phyloP scores from a whole-genome alignment of 306 rosid species.

The Carpinus viminea region DNA sequence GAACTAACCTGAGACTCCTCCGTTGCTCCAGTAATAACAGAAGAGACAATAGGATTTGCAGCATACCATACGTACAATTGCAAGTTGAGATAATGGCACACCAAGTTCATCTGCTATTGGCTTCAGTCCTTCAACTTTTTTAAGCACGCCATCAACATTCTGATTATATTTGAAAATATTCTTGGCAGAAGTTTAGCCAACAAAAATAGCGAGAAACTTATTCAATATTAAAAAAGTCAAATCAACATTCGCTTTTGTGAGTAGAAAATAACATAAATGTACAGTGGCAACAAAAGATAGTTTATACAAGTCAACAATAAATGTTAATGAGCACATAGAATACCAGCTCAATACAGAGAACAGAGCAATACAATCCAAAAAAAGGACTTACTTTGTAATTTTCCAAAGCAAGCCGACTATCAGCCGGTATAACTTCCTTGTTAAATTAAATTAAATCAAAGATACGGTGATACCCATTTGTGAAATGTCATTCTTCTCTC shows the following conservation, averaged over 20 bases:
- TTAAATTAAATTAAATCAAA: slow-evolving; percentile 9
- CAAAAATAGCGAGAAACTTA: too few relatives aligned
- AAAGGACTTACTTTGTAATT: slow-evolving; percentile 75
- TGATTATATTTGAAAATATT: too few relatives aligned
- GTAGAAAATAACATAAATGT: too few relatives aligned
- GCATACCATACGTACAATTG: slow-evolving; percentile 99
- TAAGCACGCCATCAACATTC: slow-evolving; percentile 82
- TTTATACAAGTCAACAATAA: background rate
- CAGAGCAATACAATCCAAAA: background rate
- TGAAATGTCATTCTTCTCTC: too few relatives aligned
- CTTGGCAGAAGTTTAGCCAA: too few relatives aligned
- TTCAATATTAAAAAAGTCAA: too few relatives aligned
- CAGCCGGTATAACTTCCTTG: slow-evolving; percentile 77
- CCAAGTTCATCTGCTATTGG: slow-evolving; percentile 97
- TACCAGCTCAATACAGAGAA: background rate
- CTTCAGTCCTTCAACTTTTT: slow-evolving; percentile 81
- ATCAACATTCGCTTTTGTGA: too few relatives aligned
- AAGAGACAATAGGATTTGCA: slow-evolving; percentile 89
- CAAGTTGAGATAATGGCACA: slow-evolving; percentile 83
- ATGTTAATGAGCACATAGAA: background rate
- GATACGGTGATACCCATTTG: too few relatives aligned
- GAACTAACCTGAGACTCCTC: slow-evolving; percentile 94
- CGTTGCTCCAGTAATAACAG: slow-evolving; percentile 95
- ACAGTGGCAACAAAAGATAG: background rate
- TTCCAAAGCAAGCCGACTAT: slow-evolving; percentile 86